Base-by-base conservation (phyloP, 2,329 filamentous ascomycete genomes). In the Pleurostoma richardsiae region DNA sequence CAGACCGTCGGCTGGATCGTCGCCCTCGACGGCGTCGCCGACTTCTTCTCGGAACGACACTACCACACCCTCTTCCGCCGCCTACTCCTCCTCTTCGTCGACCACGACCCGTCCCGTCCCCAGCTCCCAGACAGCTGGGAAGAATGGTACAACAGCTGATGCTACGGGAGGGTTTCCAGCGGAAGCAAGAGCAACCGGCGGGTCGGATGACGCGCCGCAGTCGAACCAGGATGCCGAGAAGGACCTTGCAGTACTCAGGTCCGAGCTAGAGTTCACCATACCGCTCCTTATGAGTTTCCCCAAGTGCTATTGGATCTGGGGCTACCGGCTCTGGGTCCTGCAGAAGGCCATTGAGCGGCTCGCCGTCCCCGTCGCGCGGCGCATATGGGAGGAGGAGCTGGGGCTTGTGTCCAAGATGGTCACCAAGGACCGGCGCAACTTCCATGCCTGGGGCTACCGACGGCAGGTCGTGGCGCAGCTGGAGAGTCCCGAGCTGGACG, bases 221-320 rank as follows among this genome's bases (percentile, higher is more conserved):
- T 47, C 43, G 27, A 43, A 50, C 44, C 44, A 52, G 27, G 51
- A 47, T 10, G 48, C 55, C 27, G 42, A 58, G 5, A 56, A 62
- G 27, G 58, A 73, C 43, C 51, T 72, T 39, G 69, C 81, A 3
- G 61, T 85, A 30, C 76, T 97, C 51, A 77, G 80, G 41, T 73
- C 79, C 46, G 94, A 99, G 63, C 74, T 99, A 31, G 71, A 72
- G 42, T 96, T 96, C 60, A 84, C 92, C 31, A 80, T 96, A 39
- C 88, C 89, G 1, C 77, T 99, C 26, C 79, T 99, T 43, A 78
- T 88, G 53, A 82, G 90, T 54, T 92, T 83, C 54, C 94, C 94
- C 5, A 99, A 99, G 66, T 97, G 94, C 74, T 99, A 99, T 71
- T 97, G 94, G 92, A 92, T 99, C 59, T 99, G 94, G 94, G 95